Evolutionary conservation across 2,329 filamentous ascomycete genomes (phyloP).

Genomic region (Cercospora janseana): DNA sequence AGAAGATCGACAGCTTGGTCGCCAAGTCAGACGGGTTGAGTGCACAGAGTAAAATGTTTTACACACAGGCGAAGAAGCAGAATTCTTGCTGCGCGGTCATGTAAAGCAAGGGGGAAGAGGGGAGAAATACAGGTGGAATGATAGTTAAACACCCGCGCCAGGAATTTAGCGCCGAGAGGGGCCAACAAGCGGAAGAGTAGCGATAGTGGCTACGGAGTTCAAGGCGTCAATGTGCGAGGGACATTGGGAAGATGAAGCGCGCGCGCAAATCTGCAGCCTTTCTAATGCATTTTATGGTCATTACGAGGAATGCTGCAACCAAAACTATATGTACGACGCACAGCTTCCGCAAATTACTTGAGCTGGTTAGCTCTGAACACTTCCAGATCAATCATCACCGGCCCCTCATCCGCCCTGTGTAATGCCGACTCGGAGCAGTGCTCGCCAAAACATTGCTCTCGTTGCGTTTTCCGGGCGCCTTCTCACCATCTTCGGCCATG

Average conservation of each 20-base stretch:
- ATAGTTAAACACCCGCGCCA: not conserved
- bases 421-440: constrained; percentile 3
- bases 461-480: not conserved
- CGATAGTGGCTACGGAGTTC: not conserved
- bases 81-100: constrained; percentile 60
- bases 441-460: constrained; percentile 10
- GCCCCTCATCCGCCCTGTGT: not conserved
- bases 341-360: too few relatives aligned
- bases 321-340: too few relatives aligned
- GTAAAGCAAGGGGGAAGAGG: constrained; percentile 36
- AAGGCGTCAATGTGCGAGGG: not conserved
- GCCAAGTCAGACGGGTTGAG: constrained; percentile 90
- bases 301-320: too few relatives aligned
- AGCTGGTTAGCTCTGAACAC: too few relatives aligned
- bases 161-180: not conserved
- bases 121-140: not conserved
- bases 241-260: not conserved
- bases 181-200: not conserved
- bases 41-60: constrained; percentile 96
- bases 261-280: too few relatives aligned
- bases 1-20: constrained; percentile 94
- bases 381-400: too few relatives aligned
- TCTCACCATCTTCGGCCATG: constrained; percentile 49
- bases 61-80: constrained; percentile 67
- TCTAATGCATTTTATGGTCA: too few relatives aligned